Evolutionary conservation across 1,284 basidiomycete genomes (phyloP).

Genomic region (Leccinum solheimii): DNA sequence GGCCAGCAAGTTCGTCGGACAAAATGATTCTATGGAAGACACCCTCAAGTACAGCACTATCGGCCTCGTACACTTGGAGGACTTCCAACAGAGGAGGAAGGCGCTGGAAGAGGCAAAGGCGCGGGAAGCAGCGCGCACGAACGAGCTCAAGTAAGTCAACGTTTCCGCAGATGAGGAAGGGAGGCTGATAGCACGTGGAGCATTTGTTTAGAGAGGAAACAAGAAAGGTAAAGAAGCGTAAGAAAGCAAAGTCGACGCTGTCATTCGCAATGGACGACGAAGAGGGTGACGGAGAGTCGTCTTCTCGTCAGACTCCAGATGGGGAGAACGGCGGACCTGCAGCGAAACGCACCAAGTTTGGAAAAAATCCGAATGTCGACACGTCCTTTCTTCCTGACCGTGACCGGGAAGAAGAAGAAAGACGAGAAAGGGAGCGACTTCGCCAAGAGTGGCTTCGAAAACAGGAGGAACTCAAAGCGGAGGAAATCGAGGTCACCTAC

Average conservation of each 20-base stretch:
- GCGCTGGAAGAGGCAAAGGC: conserved; percentile 92
- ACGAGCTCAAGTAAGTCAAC: conserved; percentile 75
- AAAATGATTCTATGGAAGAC: conserved; percentile 95
- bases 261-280: conserved; percentile 90
- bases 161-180: conserved; percentile 18
- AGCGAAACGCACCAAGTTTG: conserved; percentile 74
- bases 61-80: conserved; percentile 90
- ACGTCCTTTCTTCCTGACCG: conserved; percentile 98
- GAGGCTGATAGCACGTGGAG: conserved; percentile 76
- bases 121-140: conserved; percentile 81
- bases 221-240: conserved; percentile 89
- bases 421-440: conserved; percentile 84
- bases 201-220: conserved; percentile 80
- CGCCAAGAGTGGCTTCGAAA: conserved; percentile 88
- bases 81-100: conserved; percentile 87
- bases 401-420: conserved; percentile 91
- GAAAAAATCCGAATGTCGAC: conserved; percentile 96
- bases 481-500: conserved; percentile 91
- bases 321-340: conserved; percentile 43
- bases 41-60: conserved; percentile 91
- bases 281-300: conserved; percentile 43
- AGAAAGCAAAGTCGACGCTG: conserved; percentile 76
- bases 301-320: conserved; percentile 40
- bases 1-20: conserved; percentile 86
- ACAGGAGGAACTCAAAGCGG: conserved; percentile 87